phyloP scores from a whole-genome alignment of 345 rosid genomes.

The Corchorus olitorius region DNA sequence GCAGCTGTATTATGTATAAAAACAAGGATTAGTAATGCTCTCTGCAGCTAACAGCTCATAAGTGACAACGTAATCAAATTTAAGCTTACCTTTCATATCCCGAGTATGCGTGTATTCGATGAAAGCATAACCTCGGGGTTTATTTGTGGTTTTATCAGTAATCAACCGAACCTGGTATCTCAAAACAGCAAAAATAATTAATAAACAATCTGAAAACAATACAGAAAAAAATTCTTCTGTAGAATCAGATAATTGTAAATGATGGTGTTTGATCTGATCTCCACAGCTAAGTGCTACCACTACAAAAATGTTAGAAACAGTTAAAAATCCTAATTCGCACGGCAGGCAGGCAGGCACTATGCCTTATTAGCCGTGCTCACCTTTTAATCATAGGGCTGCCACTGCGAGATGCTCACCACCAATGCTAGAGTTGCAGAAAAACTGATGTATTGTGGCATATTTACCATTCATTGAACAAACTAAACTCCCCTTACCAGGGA shows the following conservation, averaged over 20 bases:
- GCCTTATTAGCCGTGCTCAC: constrained; percentile 96
- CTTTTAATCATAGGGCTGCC: constrained; percentile 86
- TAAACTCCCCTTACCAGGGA: constrained; percentile 99
- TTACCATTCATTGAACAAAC: constrained; percentile 66
- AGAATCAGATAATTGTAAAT: constrained; percentile 17
- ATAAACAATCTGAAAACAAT: constrained; percentile 22
- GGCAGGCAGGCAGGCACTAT: constrained; percentile 79
- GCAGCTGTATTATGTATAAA: constrained; percentile 58
- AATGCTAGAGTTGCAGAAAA: constrained; percentile 88
- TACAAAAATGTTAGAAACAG: constrained; percentile 26
- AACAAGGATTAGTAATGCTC: constrained; percentile 17
- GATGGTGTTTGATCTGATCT: constrained; percentile 16
- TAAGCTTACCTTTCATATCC: constrained; percentile 84
- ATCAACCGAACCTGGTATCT: constrained; percentile 73
- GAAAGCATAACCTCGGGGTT: constrained; percentile 97
- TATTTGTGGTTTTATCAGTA: constrained; percentile 69
- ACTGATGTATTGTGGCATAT: constrained; percentile 68
- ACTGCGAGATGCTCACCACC: constrained; percentile 90
- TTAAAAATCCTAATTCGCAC: constrained; percentile 73
- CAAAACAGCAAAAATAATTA: constrained; percentile 41
- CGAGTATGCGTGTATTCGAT: constrained; percentile 92
- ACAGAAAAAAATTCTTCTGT: constrained; percentile 9
- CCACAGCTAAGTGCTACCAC: constrained; percentile 38
- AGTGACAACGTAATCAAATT: background rate
- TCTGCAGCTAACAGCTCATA: background rate